A percentile compares a stretch with the other conserved stretches of the same genome.
phyloP scores from a whole-genome alignment of 805 yeast genomes.

The Candida incommunis region DNA sequence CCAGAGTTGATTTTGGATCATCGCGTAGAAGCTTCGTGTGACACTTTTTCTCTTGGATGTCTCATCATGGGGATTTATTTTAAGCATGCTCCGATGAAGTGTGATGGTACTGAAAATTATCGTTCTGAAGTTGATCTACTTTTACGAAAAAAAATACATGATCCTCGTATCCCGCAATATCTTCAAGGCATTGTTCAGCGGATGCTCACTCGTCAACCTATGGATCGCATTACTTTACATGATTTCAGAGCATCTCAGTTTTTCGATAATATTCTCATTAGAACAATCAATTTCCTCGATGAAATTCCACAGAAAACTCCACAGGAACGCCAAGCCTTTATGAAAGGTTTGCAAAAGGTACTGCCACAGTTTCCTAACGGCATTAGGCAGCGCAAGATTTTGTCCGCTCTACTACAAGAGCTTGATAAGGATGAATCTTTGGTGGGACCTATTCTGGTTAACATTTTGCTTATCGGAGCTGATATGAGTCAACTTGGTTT shows the following conservation, averaged over 20 bases:
- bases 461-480: constrained; percentile 49
- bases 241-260: constrained; percentile 58
- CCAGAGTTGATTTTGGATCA: constrained; percentile 70
- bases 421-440: constrained; percentile 28
- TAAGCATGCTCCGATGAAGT: constrained; percentile 32
- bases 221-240: constrained; percentile 44
- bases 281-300: constrained; percentile 68
- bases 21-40: constrained; percentile 51
- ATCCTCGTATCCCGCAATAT: constrained; percentile 42
- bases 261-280: constrained; percentile 72
- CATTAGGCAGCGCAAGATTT: constrained; percentile 50
- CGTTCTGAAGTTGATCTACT: constrained; percentile 31
- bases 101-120: constrained; percentile 16
- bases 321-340: constrained; percentile 53
- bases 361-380: constrained; percentile 45
- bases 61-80: constrained; percentile 54
- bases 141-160: constrained; percentile 19
- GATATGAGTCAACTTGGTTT: constrained; percentile 65
- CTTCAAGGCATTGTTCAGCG: constrained; percentile 36
- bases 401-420: constrained; percentile 50
- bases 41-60: constrained; percentile 74
- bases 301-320: constrained; percentile 62
- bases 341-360: constrained; percentile 45
- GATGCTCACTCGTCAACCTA: constrained; percentile 42
- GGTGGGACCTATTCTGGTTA: constrained; percentile 34